Percentiles rank a stretch among this genome's conserved stretches.
Conservation (phyloP, 2,329 filamentous ascomycete species). For the Trichophyton verrucosum region DNA sequence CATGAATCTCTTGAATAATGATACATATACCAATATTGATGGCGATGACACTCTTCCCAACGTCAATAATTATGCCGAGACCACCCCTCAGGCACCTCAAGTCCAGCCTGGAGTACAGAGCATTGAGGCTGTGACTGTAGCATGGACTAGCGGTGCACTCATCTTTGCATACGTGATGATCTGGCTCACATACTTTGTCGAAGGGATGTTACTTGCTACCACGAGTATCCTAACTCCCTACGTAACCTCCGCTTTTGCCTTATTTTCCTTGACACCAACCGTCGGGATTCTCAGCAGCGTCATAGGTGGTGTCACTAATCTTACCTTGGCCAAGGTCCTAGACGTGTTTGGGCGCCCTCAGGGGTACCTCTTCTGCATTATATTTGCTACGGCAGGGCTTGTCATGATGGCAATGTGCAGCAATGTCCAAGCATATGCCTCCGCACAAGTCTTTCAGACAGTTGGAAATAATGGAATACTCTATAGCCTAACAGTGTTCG, state of each 20-base stretch:
- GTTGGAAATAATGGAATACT: conserved; percentile 43
- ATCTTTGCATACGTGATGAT: conserved; percentile 27
- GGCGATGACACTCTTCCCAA: not conserved
- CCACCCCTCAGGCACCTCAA: not conserved
- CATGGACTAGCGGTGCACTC: conserved; percentile 28
- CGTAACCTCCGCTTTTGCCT: conserved; percentile 39
- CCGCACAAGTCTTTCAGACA: conserved; percentile 36
- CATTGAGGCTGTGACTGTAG: conserved; percentile 30
- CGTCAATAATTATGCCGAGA: not conserved
- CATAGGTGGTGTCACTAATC: conserved; percentile 43
- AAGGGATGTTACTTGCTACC: conserved; percentile 23
- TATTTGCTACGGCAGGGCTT: conserved; percentile 36
- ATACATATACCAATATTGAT: not conserved
- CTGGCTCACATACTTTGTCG: conserved; percentile 28
- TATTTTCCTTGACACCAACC: conserved; percentile 41
- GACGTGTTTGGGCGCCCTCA: conserved; percentile 50
- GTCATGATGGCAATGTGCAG: conserved; percentile 51
- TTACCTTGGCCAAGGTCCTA: conserved; percentile 50
- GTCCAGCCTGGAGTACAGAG: conserved; percentile 26
- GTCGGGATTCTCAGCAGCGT: conserved; percentile 42
- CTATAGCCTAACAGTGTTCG: conserved; percentile 46
- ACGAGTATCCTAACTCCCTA: conserved; percentile 33
- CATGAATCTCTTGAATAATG: not conserved
- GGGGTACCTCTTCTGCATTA: conserved; percentile 38
- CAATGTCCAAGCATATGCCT: conserved; percentile 47